Evolutionary conservation across 2,329 filamentous ascomycete species (phyloP).

Genomic region (Cryoendolithus antarcticus): DNA sequence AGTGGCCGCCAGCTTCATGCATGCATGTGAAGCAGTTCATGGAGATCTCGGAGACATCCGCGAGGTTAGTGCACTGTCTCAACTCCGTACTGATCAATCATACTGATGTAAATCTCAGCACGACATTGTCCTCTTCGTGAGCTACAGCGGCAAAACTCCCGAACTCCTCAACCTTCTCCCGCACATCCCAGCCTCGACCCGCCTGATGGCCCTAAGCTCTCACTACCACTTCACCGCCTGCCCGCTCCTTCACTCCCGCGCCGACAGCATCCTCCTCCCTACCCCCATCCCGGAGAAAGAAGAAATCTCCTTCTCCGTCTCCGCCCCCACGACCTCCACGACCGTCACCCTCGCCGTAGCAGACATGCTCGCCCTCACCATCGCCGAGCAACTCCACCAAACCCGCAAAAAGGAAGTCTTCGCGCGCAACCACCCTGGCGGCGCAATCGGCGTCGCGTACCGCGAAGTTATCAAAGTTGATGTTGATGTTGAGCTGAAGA

Average conservation of each 20-base stretch:
- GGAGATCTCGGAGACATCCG: slow-evolving; percentile 78
- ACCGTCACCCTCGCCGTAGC: slow-evolving; percentile 80
- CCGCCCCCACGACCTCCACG: slow-evolving; percentile 81
- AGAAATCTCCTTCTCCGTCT: slow-evolving; percentile 67
- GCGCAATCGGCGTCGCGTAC: slow-evolving; percentile 57
- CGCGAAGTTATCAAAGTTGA: too few relatives aligned
- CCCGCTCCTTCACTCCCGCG: slow-evolving; percentile 44
- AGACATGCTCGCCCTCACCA: slow-evolving; percentile 74
- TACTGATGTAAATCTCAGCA: slow-evolving; percentile 28
- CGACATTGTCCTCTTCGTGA: slow-evolving; percentile 77
- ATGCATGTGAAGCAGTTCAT: slow-evolving; percentile 84
- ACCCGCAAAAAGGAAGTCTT: slow-evolving; percentile 41
- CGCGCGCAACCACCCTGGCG: slow-evolving; percentile 69
- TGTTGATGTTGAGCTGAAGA: slow-evolving; percentile 4
- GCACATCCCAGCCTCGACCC: slow-evolving; percentile 57
- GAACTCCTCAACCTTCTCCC: slow-evolving; percentile 69
- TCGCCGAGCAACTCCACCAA: slow-evolving; percentile 56
- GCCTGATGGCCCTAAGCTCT: slow-evolving; percentile 67
- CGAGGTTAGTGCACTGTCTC: slow-evolving; percentile 27
- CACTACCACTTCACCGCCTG: slow-evolving; percentile 56
- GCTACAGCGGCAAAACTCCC: slow-evolving; percentile 76
- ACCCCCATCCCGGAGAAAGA: slow-evolving; percentile 77
- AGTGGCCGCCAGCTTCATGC: slow-evolving; percentile 67
- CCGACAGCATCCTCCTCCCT: slow-evolving; percentile 56
- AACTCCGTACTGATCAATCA: background rate